A percentile compares a stretch with the other conserved stretches of the same genome.
phyloP scores from a whole-genome alignment of 2,329 filamentous ascomycete species.

The Aspergillus fischeri region DNA sequence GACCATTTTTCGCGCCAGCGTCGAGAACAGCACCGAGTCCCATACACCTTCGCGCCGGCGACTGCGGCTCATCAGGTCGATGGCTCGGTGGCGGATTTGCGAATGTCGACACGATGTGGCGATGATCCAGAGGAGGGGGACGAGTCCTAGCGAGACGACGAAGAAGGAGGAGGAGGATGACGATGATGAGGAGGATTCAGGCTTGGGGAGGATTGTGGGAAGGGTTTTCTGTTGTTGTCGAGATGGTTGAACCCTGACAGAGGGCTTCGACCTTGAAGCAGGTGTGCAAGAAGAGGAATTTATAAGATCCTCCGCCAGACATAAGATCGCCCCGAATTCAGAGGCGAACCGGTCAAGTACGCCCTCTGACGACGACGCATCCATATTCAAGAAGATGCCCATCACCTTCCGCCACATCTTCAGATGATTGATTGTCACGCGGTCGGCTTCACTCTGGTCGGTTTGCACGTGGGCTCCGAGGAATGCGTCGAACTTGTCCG shows the following conservation, averaged over 20 bases:
- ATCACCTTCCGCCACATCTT: slow-evolving; percentile 12
- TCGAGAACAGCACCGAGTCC: slow-evolving; percentile 43
- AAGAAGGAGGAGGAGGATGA: slow-evolving; percentile 37
- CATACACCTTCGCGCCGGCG: slow-evolving; percentile 65
- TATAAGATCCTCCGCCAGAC: slow-evolving; percentile 9
- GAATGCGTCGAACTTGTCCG: slow-evolving; percentile 10
- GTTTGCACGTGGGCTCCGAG: slow-evolving; percentile 1
- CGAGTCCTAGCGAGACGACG: slow-evolving; percentile 60
- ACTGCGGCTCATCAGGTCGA: slow-evolving; percentile 57
- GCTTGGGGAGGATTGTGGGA: slow-evolving; percentile 4
- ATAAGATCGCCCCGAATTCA: slow-evolving; percentile 5
- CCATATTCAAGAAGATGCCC: slow-evolving; percentile 6
- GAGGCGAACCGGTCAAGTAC: slow-evolving; percentile 8
- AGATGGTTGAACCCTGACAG: neutral
- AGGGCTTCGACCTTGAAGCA: neutral
- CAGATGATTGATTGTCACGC: slow-evolving; percentile 1
- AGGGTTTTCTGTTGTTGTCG: neutral
- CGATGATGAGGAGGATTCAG: slow-evolving; percentile 4
- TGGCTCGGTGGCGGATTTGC: slow-evolving; percentile 55
- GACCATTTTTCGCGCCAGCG: slow-evolving; percentile 14
- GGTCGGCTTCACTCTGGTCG: neutral
- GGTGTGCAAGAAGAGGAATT: neutral
- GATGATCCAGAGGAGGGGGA: slow-evolving; percentile 62
- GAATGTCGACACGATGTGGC: slow-evolving; percentile 63
- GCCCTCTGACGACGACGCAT: slow-evolving; percentile 7